Conservation (phyloP, 495 filamentous ascomycete species). For the Saxispiralis lemnorum region DNA sequence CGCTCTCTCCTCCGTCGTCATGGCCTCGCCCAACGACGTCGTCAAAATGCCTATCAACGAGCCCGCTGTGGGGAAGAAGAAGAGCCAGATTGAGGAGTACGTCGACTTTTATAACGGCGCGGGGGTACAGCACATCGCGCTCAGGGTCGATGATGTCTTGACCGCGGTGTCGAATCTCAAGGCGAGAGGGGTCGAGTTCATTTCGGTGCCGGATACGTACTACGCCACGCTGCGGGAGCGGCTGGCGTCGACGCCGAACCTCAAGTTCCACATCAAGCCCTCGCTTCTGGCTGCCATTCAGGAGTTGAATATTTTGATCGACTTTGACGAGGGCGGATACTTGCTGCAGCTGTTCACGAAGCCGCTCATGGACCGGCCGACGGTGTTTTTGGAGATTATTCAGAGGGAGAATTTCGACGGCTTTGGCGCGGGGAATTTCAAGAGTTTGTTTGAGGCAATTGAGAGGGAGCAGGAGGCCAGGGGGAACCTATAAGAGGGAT, state of each 20-base stretch:
- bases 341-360: conserved; percentile 48
- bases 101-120: conserved; percentile 71
- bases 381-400: conserved; percentile 88
- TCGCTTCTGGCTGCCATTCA: conserved; percentile 36
- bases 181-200: conserved; percentile 72
- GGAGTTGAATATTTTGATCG: conserved; percentile 64
- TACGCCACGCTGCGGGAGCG: conserved; percentile 58
- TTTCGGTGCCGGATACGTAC: conserved; percentile 64
- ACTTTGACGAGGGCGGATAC: conserved; percentile 81
- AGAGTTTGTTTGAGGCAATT: conserved; percentile 79
- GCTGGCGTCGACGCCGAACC: conserved; percentile 42
- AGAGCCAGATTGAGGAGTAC: conserved; percentile 85
- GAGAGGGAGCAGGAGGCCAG: conserved; percentile 71
- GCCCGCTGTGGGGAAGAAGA: conserved; percentile 68
- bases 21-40: conserved; percentile 61
- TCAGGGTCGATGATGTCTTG: conserved; percentile 65
- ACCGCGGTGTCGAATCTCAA: conserved; percentile 53
- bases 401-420: conserved; percentile 72
- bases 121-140: conserved; percentile 76
- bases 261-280: conserved; percentile 37
- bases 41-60: conserved; percentile 98
- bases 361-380: conserved; percentile 81
- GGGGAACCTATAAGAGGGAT: conserved; percentile 61
- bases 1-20: conserved; percentile 67
- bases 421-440: conserved; percentile 91